Percentiles rank a stretch among this genome's conserved stretches.
Conservation (phyloP, 2,329 filamentous ascomycete species). For the Monosporascus sp. region DNA sequence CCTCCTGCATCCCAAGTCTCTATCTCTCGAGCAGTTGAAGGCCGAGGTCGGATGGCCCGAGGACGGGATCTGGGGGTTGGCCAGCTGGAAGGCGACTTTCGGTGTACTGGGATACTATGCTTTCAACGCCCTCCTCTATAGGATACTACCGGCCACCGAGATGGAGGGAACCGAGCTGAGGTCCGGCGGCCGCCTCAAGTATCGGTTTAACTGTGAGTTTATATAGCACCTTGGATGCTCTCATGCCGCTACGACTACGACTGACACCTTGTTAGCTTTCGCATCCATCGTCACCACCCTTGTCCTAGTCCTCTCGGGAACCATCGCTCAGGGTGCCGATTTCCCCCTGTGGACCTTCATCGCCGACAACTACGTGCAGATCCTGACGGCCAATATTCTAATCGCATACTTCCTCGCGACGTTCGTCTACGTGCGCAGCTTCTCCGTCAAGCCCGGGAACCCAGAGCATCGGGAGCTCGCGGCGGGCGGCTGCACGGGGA, state of each 20-base stretch:
- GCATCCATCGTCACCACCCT: slow-evolving; percentile 70
- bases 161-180: slow-evolving; percentile 65
- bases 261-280: slow-evolving; percentile 51
- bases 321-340: slow-evolving; percentile 68
- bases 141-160: slow-evolving; percentile 69
- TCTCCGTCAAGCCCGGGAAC: slow-evolving; percentile 73
- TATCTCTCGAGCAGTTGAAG: slow-evolving; percentile 70
- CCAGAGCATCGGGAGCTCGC: slow-evolving; percentile 71
- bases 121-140: slow-evolving; percentile 68
- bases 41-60: slow-evolving; percentile 75
- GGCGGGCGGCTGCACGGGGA: slow-evolving; percentile 74
- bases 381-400: slow-evolving; percentile 77
- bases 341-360: slow-evolving; percentile 92
- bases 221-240: background rate
- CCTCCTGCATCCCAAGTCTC: slow-evolving; percentile 64
- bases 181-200: slow-evolving; percentile 70
- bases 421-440: slow-evolving; percentile 78
- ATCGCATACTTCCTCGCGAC: slow-evolving; percentile 68
- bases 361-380: slow-evolving; percentile 81
- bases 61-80: slow-evolving; percentile 64
- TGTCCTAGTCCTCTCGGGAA: slow-evolving; percentile 67
- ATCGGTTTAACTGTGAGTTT: slow-evolving; percentile 68
- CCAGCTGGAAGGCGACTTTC: slow-evolving; percentile 63
- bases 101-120: slow-evolving; percentile 74
- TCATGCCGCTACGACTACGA: background rate